A percentile compares a stretch with the other conserved stretches of the same genome.
These are phyloP conservation scores for Myriangium duriaei DNA, from an alignment of 2,329 filamentous ascomycete genomes.

Conservation along the genomic window DNA sequence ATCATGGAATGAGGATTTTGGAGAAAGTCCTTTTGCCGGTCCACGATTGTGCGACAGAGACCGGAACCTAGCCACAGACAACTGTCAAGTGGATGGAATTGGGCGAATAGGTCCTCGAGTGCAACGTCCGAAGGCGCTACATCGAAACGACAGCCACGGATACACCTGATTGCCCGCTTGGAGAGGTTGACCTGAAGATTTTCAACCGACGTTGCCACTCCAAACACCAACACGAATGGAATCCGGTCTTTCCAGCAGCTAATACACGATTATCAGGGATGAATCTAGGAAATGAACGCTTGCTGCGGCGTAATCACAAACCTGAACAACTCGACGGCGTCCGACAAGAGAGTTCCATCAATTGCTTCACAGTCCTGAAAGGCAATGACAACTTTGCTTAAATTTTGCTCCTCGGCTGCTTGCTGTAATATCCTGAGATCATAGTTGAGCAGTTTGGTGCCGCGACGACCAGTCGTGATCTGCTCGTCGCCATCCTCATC, in stretches of 20 bases:
- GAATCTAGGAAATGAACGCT: not conserved
- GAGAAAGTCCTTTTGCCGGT: slow-evolving; percentile 64
- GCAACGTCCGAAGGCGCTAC: slow-evolving; percentile 61
- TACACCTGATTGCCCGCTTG: slow-evolving; percentile 52
- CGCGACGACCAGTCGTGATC: slow-evolving; percentile 29
- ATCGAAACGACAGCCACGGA: slow-evolving; percentile 64
- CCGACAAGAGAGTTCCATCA: slow-evolving; percentile 57
- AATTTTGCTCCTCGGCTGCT: slow-evolving; percentile 42
- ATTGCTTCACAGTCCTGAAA: slow-evolving; percentile 78
- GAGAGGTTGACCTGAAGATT: slow-evolving; percentile 63
- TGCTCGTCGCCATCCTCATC: slow-evolving; percentile 43
- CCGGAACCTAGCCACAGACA: slow-evolving; percentile 51
- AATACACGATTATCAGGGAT: slow-evolving; percentile 16
- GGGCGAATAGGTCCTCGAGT: slow-evolving; percentile 59
- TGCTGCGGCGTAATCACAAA: slow-evolving; percentile 32
- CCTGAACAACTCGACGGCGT: slow-evolving; percentile 57
- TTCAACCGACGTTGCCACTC: slow-evolving; percentile 70
- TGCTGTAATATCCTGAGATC: slow-evolving; percentile 60
- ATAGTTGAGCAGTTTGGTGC: slow-evolving; percentile 59
- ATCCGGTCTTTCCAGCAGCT: slow-evolving; percentile 62
- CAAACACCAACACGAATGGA: slow-evolving; percentile 64
- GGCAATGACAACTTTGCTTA: slow-evolving; percentile 53
- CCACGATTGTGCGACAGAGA: slow-evolving; percentile 51
- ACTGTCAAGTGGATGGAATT: slow-evolving; percentile 46
- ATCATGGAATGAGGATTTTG: slow-evolving; percentile 40